Percentiles rank a stretch among this genome's conserved stretches.
These are phyloP conservation scores for Vitis vinifera DNA, from an alignment of 164 flowering plant species.

Conservation along the genomic window DNA sequence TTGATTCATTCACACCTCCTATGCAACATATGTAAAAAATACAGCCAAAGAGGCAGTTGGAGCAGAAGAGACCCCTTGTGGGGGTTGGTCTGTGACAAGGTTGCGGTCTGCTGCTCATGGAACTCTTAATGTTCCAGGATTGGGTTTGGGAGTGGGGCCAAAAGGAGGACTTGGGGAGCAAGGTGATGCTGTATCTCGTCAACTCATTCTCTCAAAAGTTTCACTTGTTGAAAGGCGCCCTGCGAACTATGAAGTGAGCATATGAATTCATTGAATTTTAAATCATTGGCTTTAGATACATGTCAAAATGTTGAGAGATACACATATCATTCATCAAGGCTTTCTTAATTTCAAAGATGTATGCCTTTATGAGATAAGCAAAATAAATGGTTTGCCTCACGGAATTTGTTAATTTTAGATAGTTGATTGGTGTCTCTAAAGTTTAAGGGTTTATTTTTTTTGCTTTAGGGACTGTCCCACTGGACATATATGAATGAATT, in stretches of 20 bases:
- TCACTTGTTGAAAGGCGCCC: conserved; percentile 97
- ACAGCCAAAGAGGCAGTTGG: conserved; percentile 96
- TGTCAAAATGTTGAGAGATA: not conserved
- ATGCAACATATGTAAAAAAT: conserved; percentile 2
- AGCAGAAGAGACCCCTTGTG: conserved; percentile 89
- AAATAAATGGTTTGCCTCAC: no score
- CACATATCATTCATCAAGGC: no score
- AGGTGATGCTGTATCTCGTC: conserved; percentile 93
- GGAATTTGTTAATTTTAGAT: no score
- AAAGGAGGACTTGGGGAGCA: conserved; percentile 96
- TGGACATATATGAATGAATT: no score
- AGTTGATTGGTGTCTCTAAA: no score
- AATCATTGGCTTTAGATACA: not conserved
- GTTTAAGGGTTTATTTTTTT: no score
- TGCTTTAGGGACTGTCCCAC: no score
- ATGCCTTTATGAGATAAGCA: no score
- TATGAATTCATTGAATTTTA: conserved; percentile 12
- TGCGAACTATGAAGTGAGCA: conserved; percentile 86
- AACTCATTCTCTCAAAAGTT: conserved; percentile 83
- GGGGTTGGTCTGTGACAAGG: conserved; percentile 95
- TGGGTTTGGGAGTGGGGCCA: conserved; percentile 80
- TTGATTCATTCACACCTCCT: not conserved
- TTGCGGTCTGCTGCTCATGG: conserved; percentile 97
- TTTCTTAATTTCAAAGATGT: no score
- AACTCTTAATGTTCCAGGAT: conserved; percentile 67